Conservation (phyloP, 2,329 filamentous ascomycete species). For the Pyrenophora seminiperda region DNA sequence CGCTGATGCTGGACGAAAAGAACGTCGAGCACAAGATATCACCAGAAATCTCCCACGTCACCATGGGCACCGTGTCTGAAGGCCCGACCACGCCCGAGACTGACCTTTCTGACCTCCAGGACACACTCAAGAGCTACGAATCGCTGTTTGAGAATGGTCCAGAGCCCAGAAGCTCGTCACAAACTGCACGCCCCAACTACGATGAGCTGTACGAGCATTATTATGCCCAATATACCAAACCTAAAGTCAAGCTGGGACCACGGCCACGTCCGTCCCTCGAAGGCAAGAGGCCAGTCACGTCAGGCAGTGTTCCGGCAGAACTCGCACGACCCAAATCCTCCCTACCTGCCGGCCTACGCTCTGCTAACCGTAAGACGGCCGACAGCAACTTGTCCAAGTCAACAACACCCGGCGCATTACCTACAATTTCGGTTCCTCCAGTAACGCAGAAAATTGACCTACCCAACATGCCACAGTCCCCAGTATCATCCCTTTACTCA, state of each 20-base stretch:
- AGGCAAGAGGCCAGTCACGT: conserved; percentile 64
- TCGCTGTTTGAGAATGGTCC: conserved; percentile 42
- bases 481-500: conserved; percentile 47
- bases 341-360: conserved; percentile 79
- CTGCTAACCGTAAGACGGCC: conserved; percentile 36
- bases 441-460: conserved; percentile 43
- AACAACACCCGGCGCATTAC: conserved; percentile 36
- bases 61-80: conserved; percentile 30
- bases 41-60: conserved; percentile 30
- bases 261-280: conserved; percentile 81
- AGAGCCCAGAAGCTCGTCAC: conserved; percentile 53
- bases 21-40: conserved; percentile 16
- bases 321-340: conserved; percentile 73
- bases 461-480: conserved; percentile 42
- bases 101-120: conserved; percentile 27
- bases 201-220: conserved; percentile 54
- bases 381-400: conserved; percentile 46
- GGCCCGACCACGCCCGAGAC: conserved; percentile 25
- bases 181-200: conserved; percentile 47
- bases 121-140: conserved; percentile 43
- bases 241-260: conserved; percentile 88
- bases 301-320: conserved; percentile 51
- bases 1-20: conserved; percentile 21
- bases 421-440: conserved; percentile 40
- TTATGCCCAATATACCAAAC: conserved; percentile 64